A percentile compares a stretch with the other conserved stretches of the same genome.
Conservation (phyloP, 352 stramenopile genomes). For the Pythium monospermum region DNA sequence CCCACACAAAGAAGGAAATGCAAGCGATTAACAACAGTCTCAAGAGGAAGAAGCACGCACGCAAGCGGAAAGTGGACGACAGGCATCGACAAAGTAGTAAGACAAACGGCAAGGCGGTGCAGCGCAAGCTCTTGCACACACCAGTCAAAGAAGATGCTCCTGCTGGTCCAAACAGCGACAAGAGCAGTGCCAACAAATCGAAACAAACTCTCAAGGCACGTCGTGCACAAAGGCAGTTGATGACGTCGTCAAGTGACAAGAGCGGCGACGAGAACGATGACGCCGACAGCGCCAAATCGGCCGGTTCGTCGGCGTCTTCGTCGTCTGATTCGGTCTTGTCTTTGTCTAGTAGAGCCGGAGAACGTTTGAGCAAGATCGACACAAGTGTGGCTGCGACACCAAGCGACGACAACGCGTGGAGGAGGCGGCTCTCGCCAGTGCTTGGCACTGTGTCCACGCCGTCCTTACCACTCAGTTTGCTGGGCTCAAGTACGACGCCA, state of each 20-base stretch:
- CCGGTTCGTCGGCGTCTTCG: not conserved
- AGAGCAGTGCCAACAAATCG: conserved; percentile 4
- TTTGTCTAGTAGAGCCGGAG: no score
- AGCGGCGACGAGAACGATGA: not conserved
- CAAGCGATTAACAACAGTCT: conserved; percentile 83
- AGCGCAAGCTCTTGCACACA: conserved; percentile 72
- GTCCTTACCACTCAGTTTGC: conserved; percentile 7
- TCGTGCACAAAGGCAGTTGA: conserved; percentile 5
- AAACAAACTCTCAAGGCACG: conserved; percentile 3
- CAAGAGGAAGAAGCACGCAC: conserved; percentile 51
- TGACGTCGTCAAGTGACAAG: not conserved
- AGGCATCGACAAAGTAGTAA: conserved; percentile 13
- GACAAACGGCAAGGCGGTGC: conserved; percentile 31
- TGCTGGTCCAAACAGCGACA: not conserved
- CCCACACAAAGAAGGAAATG: conserved; percentile 58
- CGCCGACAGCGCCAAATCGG: not conserved
- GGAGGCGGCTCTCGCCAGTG: conserved; percentile 11
- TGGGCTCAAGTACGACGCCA: not conserved
- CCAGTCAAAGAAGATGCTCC: conserved; percentile 37
- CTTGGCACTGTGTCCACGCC: conserved; percentile 10
- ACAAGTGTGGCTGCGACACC: no score
- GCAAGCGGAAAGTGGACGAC: conserved; percentile 57
- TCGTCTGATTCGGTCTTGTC: no score
- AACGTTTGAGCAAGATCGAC: no score
- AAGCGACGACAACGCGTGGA: no score